Conservation (phyloP, 1,139 yeast species). For the Yamadazyma dendronema region DNA sequence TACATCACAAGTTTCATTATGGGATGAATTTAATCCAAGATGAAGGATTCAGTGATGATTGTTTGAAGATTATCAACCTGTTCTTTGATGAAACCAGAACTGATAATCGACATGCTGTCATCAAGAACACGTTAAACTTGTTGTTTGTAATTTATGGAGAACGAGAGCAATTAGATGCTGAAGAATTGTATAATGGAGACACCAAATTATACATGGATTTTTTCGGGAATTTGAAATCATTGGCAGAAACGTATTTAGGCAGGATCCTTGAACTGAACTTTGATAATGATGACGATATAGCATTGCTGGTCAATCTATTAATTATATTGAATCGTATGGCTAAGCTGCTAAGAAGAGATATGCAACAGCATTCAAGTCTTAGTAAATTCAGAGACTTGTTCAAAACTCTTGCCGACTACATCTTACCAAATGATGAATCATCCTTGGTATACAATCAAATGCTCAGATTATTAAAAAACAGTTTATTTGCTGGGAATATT, state of each 20-base stretch:
- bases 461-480: slow-evolving; percentile 11
- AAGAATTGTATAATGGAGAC: slow-evolving; percentile 9
- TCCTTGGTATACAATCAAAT: slow-evolving; percentile 14
- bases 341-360: slow-evolving; percentile 8
- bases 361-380: background rate
- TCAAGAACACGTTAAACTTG: slow-evolving; percentile 19
- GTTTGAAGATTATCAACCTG: slow-evolving; percentile 13
- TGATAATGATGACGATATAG: slow-evolving; percentile 6
- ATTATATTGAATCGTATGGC: slow-evolving; percentile 12
- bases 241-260: slow-evolving; percentile 10
- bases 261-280: slow-evolving; percentile 12
- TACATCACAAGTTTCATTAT: slow-evolving; percentile 22
- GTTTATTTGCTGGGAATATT: slow-evolving; percentile 8
- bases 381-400: slow-evolving; percentile 5
- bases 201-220: slow-evolving; percentile 8
- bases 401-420: slow-evolving; percentile 1
- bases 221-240: slow-evolving; percentile 19
- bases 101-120: slow-evolving; percentile 9
- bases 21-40: slow-evolving; percentile 13
- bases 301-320: slow-evolving; percentile 10
- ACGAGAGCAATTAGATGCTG: slow-evolving; percentile 9
- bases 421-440: slow-evolving; percentile 13
- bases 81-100: too few relatives aligned
- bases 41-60: slow-evolving; percentile 14
- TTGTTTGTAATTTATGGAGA: slow-evolving; percentile 18